A percentile compares a stretch with the other conserved stretches of the same genome.
Evolutionary conservation across 371 early-diverging fungal species (phyloP).

Genomic region (Batkoa obscura): DNA sequence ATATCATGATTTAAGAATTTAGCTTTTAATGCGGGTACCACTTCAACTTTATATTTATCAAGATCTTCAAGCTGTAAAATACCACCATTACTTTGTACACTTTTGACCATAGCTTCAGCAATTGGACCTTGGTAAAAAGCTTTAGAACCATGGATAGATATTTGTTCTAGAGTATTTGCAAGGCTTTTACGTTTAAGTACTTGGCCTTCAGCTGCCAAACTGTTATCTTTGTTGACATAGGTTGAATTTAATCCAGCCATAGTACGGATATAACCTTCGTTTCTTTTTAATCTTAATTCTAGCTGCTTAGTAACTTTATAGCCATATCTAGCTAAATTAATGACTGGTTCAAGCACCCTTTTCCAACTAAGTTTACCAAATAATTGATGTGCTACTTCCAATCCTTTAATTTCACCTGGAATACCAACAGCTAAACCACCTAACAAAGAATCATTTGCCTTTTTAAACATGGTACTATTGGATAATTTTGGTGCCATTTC

Average conservation of each 20-base stretch:
- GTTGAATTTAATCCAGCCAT: neutral
- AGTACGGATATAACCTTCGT: neutral
- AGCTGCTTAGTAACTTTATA: conserved; percentile 32
- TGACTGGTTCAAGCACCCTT: conserved; percentile 59
- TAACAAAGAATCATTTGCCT: conserved; percentile 24
- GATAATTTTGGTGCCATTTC: conserved; percentile 80
- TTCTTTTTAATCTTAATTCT: neutral
- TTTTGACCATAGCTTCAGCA: conserved; percentile 51
- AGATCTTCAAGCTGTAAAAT: conserved; percentile 69
- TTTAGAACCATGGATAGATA: conserved; percentile 64
- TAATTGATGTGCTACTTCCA: conserved; percentile 8
- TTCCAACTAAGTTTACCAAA: conserved; percentile 78
- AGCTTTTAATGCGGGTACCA: conserved; percentile 38
- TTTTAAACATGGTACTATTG: conserved; percentile 44
- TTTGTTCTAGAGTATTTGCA: conserved; percentile 58
- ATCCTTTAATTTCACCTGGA: conserved; percentile 26
- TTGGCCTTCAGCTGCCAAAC: conserved; percentile 42
- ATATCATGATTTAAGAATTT: conserved; percentile 47
- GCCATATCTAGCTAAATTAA: conserved; percentile 60
- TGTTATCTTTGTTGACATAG: conserved; percentile 18
- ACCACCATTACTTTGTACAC: conserved; percentile 50
- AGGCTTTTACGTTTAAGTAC: conserved; percentile 43
- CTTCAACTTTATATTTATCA: conserved; percentile 35
- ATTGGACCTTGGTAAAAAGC: conserved; percentile 81
- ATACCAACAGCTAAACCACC: conserved; percentile 79